A percentile compares a stretch with the other conserved stretches of the same genome.
These are phyloP conservation scores for Septoria petroselini DNA, from an alignment of 2,329 filamentous ascomycete genomes.

Conservation along the genomic window DNA sequence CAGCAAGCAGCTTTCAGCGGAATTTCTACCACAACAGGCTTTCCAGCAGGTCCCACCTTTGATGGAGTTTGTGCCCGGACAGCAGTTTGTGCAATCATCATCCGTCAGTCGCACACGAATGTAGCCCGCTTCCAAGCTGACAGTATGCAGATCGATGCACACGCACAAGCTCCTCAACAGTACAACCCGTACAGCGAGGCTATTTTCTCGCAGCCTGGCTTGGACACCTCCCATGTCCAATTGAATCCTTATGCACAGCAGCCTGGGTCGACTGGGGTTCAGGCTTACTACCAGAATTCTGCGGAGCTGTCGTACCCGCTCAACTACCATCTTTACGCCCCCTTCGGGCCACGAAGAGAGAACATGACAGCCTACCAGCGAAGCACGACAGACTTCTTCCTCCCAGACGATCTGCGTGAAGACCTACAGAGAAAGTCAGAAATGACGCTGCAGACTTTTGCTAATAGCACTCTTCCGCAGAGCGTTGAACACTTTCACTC, in stretches of 20 bases:
- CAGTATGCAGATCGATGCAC: slow-evolving; percentile 24
- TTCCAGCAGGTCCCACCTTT: slow-evolving; percentile 42
- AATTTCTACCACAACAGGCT: slow-evolving; percentile 39
- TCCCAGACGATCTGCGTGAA: slow-evolving; percentile 80
- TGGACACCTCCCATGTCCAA: slow-evolving; percentile 40
- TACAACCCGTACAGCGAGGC: slow-evolving; percentile 44
- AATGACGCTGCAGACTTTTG: slow-evolving; percentile 77
- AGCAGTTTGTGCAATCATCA: slow-evolving; percentile 54
- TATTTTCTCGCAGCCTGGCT: slow-evolving; percentile 39
- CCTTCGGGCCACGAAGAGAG: slow-evolving; percentile 76
- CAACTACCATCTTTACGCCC: slow-evolving; percentile 91
- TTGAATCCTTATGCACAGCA: slow-evolving; percentile 74
- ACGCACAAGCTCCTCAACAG: slow-evolving; percentile 32
- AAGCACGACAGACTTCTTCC: slow-evolving; percentile 84
- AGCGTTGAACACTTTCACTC: slow-evolving; percentile 86
- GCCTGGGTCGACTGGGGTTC: slow-evolving; percentile 56
- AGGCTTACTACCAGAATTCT: slow-evolving; percentile 63
- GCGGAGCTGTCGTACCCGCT: slow-evolving; percentile 59
- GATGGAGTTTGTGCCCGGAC: slow-evolving; percentile 52
- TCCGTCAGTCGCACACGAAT: slow-evolving; percentile 23
- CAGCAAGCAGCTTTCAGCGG: slow-evolving; percentile 46
- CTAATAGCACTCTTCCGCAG: slow-evolving; percentile 66
- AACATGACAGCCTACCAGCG: slow-evolving; percentile 82
- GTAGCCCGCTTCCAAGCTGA: slow-evolving; percentile 1
- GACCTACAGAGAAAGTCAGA: slow-evolving; percentile 86